Percentiles rank a stretch among this genome's conserved stretches.
Conservation (phyloP, 208 protist species). For the Trypanosoma conorhini region DNA sequence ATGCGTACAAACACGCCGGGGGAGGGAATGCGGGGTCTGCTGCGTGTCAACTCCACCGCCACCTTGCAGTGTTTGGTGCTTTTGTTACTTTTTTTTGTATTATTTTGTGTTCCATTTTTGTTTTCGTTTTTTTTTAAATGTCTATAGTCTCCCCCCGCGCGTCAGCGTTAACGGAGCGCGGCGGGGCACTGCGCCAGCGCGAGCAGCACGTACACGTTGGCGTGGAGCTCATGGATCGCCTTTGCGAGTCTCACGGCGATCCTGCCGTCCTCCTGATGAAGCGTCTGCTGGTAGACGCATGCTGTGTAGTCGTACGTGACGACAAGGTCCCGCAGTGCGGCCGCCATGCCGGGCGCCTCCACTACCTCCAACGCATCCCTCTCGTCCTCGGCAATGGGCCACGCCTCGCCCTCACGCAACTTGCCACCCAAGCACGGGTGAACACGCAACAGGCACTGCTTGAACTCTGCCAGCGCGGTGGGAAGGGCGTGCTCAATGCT, state of each 20-base stretch:
- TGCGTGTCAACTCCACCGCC: no score
- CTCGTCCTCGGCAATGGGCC: slow-evolving; percentile 27
- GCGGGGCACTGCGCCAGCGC: slow-evolving; percentile 29
- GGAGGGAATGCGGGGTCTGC: no score
- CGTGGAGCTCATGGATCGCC: slow-evolving; percentile 37
- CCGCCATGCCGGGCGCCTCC: slow-evolving; percentile 21
- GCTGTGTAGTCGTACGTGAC: slow-evolving; percentile 39
- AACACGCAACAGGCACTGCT: slow-evolving; percentile 20
- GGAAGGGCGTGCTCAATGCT: slow-evolving; percentile 10
- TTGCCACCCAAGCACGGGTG: slow-evolving; percentile 16
- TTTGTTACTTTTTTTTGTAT: no score
- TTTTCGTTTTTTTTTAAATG: slow-evolving; percentile 2
- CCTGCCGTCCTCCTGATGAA: slow-evolving; percentile 10
- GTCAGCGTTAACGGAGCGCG: background rate
- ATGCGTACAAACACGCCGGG: no score
- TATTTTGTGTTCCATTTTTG: no score
- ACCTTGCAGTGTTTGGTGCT: no score
- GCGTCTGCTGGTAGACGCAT: background rate
- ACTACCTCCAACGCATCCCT: slow-evolving; percentile 28
- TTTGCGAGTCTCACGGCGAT: slow-evolving; percentile 1
- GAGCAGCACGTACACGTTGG: slow-evolving; percentile 40
- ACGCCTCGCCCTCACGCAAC: slow-evolving; percentile 28
- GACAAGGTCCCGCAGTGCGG: slow-evolving; percentile 31
- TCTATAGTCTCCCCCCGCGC: background rate
- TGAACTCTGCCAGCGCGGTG: slow-evolving; percentile 29